Conservation (phyloP, 352 stramenopile species). For the Phytophthora cryptogea region DNA sequence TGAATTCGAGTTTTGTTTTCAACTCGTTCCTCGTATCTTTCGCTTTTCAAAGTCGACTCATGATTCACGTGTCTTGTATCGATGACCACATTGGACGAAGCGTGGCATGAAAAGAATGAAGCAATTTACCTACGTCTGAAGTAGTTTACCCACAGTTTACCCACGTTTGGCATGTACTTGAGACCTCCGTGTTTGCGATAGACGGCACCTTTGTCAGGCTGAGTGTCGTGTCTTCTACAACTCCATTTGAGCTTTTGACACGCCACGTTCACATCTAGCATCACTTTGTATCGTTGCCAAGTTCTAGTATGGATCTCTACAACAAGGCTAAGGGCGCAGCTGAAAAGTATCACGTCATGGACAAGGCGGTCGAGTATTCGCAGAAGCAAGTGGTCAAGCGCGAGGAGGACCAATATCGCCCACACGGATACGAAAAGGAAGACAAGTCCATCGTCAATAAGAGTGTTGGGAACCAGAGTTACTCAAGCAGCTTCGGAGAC, state of each 20-base stretch:
- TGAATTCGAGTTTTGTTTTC: background rate
- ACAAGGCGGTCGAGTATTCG: conserved; percentile 23
- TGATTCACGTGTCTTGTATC: too few relatives aligned
- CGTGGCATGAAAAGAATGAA: background rate
- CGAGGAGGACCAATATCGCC: conserved; percentile 11
- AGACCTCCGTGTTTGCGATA: background rate
- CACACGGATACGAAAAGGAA: conserved; percentile 5
- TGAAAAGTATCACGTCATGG: conserved; percentile 17
- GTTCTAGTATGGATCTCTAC: conserved; percentile 11
- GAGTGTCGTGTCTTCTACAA: background rate
- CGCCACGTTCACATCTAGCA: background rate
- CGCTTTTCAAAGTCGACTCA: too few relatives aligned
- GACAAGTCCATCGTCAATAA: conserved; percentile 23
- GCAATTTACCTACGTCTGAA: conserved; percentile 6
- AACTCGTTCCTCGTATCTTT: background rate
- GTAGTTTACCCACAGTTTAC: too few relatives aligned
- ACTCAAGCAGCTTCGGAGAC: conserved; percentile 17
- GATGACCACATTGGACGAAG: background rate
- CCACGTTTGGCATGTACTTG: conserved; percentile 8
- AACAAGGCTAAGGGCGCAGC: conserved; percentile 11
- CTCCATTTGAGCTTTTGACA: conserved; percentile 8
- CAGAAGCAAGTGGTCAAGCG: conserved; percentile 21
- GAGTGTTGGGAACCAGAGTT: conserved; percentile 21
- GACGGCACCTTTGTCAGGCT: background rate
- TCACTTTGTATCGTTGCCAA: background rate